Base-by-base conservation (phyloP, 2,329 filamentous ascomycete species). In the Aureobasidium sp. region DNA sequence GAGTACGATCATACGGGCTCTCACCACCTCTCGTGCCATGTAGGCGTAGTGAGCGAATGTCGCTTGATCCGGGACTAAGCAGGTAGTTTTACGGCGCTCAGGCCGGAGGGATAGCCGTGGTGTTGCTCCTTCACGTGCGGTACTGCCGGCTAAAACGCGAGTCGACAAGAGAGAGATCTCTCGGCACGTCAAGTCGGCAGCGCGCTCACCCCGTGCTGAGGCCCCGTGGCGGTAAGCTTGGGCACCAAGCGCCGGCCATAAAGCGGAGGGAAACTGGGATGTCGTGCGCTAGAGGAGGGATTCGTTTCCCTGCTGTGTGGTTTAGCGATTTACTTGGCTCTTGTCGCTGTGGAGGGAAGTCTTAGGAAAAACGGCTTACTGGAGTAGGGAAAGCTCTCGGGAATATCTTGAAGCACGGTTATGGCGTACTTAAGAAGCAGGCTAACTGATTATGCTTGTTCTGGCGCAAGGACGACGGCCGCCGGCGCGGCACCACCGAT, bases 381-480 rank as follows among this genome's bases (percentile, higher is more conserved):
- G 7, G 23, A 46, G 23, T 27, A 38, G 49, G 49, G 19, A n/a
- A 40, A 46, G 19, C 40, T 25, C 29, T 45, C 53, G 53, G 53
- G 38, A 46, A 57, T 57, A 57, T 46, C 53, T 35, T 29, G 29
- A 37, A 15, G n/a, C 38, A 57, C 53, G 53, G 53, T 38, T 17
- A 49, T 49, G 43, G 55, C 55, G 55, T 9, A 47, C 55, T 49
- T 49, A 49, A 58, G 55, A 49, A 58, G 55, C 55, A 21, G 29
- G 33, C 55, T 58, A 58, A 25, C 31, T 47, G 17, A 27, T 58
- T 58, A 58, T 58, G 55, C 55, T 58, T 58, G 55, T 58, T 58
- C 55, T 58, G 43, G 55, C 43, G 55, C 55, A 58, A 47, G 38
- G 53, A 45, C 40, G 40, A 45, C n/a, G 53, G 53, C 53, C 53